A percentile compares a stretch with the other conserved stretches of the same genome.
Conservation (phyloP, 345 rosid species). For the Pugionium dolabratum region DNA sequence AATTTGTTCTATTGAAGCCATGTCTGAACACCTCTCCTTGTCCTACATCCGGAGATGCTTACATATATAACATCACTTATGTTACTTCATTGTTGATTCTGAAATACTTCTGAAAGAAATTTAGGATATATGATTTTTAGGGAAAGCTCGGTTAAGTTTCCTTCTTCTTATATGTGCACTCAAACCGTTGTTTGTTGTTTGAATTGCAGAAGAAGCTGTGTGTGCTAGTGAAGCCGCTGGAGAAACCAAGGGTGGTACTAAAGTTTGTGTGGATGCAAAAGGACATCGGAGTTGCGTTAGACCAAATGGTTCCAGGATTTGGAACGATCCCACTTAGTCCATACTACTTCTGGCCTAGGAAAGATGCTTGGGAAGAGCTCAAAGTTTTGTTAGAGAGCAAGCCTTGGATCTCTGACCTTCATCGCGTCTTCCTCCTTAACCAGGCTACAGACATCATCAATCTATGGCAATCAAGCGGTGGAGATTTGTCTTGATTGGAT, state of each 20-base stretch:
- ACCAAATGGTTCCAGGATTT: slow-evolving; percentile 68
- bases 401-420: slow-evolving; percentile 79
- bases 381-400: slow-evolving; percentile 69
- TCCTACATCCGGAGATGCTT: slow-evolving; percentile 3
- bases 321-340: slow-evolving; percentile 83
- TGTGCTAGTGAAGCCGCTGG: slow-evolving; percentile 75
- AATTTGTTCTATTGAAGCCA: slow-evolving; percentile 1
- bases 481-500: slow-evolving; percentile 37
- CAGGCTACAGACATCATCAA: slow-evolving; percentile 87
- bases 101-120: background rate
- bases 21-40: slow-evolving; percentile 13
- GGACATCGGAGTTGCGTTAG: slow-evolving; percentile 72
- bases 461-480: slow-evolving; percentile 69
- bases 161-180: background rate
- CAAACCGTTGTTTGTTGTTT: background rate
- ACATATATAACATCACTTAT: slow-evolving; percentile 32
- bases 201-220: slow-evolving; percentile 56
- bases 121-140: background rate
- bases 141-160: background rate
- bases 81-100: slow-evolving; percentile 16
- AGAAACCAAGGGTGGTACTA: slow-evolving; percentile 71
- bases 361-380: slow-evolving; percentile 91
- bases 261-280: slow-evolving; percentile 92
- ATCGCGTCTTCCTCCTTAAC: slow-evolving; percentile 72
- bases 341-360: slow-evolving; percentile 86